A percentile compares a stretch with the other conserved stretches of the same genome.
Evolutionary conservation across 2,329 filamentous ascomycete genomes (phyloP).

Genomic region (Diaporthe sp.): DNA sequence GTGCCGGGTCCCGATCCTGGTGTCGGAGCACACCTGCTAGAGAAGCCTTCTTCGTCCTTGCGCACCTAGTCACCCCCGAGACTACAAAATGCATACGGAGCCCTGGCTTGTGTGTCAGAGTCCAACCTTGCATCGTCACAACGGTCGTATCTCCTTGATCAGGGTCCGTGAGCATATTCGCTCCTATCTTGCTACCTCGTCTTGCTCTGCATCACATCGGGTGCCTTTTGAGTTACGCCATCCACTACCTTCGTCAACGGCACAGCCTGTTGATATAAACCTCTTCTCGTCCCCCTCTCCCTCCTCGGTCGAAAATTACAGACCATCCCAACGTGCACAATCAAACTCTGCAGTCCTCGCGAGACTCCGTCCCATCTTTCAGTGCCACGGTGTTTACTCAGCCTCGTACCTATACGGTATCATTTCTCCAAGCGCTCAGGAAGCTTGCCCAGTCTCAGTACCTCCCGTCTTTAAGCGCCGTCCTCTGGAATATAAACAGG

Average conservation of each 20-base stretch:
- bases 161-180: conserved; percentile 27
- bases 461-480: conserved; percentile 22
- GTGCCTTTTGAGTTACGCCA: conserved; percentile 3
- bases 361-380: conserved; percentile 7
- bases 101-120: conserved; percentile 32
- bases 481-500: conserved; percentile 26
- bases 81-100: conserved; percentile 31
- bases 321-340: neutral
- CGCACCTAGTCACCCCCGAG: conserved; percentile 10
- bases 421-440: conserved; percentile 33
- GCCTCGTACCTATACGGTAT: neutral
- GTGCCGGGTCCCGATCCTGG: conserved; percentile 34
- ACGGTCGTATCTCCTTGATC: conserved; percentile 17
- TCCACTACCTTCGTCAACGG: conserved; percentile 12
- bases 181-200: conserved; percentile 25
- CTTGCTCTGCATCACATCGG: conserved; percentile 15
- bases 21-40: conserved; percentile 31
- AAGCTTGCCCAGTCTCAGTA: conserved; percentile 13
- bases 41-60: conserved; percentile 26
- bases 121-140: conserved; percentile 32
- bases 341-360: conserved; percentile 7
- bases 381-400: neutral
- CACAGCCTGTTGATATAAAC: conserved; percentile 31
- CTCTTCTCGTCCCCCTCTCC: neutral
- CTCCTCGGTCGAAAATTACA: neutral